These are phyloP conservation scores for Aspergillus novoparasiticus DNA, from an alignment of 2,329 filamentous ascomycete genomes.

Conservation along the genomic window DNA sequence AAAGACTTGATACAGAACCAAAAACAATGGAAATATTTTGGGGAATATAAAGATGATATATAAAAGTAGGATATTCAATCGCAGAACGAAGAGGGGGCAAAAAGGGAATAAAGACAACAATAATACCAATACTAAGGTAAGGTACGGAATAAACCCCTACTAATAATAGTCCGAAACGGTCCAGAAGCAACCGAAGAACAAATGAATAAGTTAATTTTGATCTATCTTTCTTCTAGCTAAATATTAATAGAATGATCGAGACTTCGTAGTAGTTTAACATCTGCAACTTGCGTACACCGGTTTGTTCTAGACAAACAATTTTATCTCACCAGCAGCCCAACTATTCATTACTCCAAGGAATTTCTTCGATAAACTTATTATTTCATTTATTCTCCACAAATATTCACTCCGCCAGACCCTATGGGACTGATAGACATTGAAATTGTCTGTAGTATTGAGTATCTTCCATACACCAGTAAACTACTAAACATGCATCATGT, in stretches of 20 bases:
- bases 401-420: not conserved
- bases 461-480: not conserved
- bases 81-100: not conserved
- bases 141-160: not conserved
- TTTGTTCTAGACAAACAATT: not conserved
- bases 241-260: conserved; percentile 4
- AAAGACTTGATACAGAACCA: not conserved
- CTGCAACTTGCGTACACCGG: not conserved
- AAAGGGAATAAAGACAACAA: conserved; percentile 3
- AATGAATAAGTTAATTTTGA: not conserved
- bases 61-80: not conserved
- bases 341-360: not conserved
- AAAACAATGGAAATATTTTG: not conserved
- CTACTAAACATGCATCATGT: not conserved
- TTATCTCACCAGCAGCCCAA: not conserved
- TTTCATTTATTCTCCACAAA: not conserved
- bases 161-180: not conserved
- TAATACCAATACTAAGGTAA: conserved; percentile 7
- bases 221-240: not conserved
- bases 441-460: not conserved
- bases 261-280: not conserved
- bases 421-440: not conserved
- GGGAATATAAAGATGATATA: not conserved
- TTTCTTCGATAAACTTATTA: not conserved
- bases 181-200: not conserved